These are phyloP conservation scores for Celoporthe dispersa DNA, from an alignment of 2,329 filamentous ascomycete species.

Conservation along the genomic window DNA sequence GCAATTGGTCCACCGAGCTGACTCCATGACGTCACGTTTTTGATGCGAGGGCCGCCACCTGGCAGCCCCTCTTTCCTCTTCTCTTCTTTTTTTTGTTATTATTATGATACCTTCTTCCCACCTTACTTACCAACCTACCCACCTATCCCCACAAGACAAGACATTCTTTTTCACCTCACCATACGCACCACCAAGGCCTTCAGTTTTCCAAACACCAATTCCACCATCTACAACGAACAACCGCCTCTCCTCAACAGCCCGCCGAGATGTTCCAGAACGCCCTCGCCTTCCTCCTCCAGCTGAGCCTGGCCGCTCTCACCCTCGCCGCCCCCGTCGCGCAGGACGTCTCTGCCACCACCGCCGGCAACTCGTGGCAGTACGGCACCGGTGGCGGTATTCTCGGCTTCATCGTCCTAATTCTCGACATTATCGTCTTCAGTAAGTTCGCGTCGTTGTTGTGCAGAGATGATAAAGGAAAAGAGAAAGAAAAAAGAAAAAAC, in stretches of 20 bases:
- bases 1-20: slow-evolving; percentile 24
- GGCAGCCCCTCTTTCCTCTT: slow-evolving; percentile 8
- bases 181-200: background rate
- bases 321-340: slow-evolving; percentile 52
- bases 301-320: slow-evolving; percentile 54
- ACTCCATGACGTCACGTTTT: slow-evolving; percentile 24
- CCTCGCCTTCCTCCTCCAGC: slow-evolving; percentile 53
- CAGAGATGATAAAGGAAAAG: too few species aligned
- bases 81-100: too few species aligned
- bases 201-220: background rate
- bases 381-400: slow-evolving; percentile 65
- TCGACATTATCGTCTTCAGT: slow-evolving; percentile 69
- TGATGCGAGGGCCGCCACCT: slow-evolving; percentile 1
- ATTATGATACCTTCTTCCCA: background rate
- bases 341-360: slow-evolving; percentile 43
- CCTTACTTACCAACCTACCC: background rate
- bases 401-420: slow-evolving; percentile 63
- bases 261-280: slow-evolving; percentile 41
- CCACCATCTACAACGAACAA: background rate
- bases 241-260: background rate
- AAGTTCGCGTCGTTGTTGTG: slow-evolving; percentile 38
- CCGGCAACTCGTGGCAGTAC: slow-evolving; percentile 57
- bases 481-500: too few species aligned
- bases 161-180: background rate
- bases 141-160: background rate